A percentile compares a stretch with the other conserved stretches of the same genome.
Conservation (phyloP, 805 yeast species). For the Cyberlindnera mycetangii region DNA sequence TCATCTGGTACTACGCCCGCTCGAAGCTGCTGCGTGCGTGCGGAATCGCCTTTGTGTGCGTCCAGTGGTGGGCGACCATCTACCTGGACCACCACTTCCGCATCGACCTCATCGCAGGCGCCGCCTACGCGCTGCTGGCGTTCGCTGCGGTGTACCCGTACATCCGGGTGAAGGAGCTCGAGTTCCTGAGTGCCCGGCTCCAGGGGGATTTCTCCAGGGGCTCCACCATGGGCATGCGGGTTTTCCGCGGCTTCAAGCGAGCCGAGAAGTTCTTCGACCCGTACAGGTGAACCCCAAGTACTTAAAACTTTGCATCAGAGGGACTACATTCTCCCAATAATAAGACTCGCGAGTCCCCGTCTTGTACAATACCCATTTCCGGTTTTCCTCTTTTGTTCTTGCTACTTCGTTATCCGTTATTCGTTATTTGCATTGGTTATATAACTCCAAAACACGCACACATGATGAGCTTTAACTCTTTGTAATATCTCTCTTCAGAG, state of each 20-base stretch:
- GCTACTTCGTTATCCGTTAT: not conserved
- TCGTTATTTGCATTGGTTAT: not conserved
- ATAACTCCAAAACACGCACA: too few relatives aligned
- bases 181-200: slow-evolving; percentile 31
- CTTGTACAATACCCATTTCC: not conserved
- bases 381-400: not conserved
- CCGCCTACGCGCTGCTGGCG: slow-evolving; percentile 45
- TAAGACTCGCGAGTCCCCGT: too few relatives aligned
- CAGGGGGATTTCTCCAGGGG: slow-evolving; percentile 40
- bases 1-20: slow-evolving; percentile 41
- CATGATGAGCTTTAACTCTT: not conserved
- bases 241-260: slow-evolving; percentile 43
- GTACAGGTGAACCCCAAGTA: slow-evolving; percentile 20
- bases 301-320: not conserved
- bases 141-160: slow-evolving; percentile 41
- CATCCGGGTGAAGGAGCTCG: slow-evolving; percentile 32
- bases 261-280: slow-evolving; percentile 57
- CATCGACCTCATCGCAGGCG: slow-evolving; percentile 55
- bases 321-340: too few relatives aligned
- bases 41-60: slow-evolving; percentile 42
- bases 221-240: slow-evolving; percentile 63
- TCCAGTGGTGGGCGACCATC: slow-evolving; percentile 77
- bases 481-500: not conserved
- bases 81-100: slow-evolving; percentile 74
- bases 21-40: slow-evolving; percentile 28